Evolutionary conservation across 768 basidiomycete species (phyloP), one percentile per base, ranked within the genome.

Genomic region (Lanmaoa pseudosensibilis): DNA sequence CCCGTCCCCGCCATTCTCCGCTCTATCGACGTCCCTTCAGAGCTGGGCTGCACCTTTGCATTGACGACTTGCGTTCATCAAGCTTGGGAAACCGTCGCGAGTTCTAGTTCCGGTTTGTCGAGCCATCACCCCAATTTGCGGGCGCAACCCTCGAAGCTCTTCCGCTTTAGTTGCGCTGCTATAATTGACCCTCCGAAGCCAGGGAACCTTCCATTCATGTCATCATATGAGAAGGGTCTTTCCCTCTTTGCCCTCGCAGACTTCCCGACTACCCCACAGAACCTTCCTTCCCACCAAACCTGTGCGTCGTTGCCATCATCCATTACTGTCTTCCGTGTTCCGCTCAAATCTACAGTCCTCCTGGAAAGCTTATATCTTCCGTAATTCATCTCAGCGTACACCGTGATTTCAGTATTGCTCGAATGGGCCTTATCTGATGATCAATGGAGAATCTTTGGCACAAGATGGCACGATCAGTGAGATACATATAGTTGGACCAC

Each of bases 251-350:
- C n/a, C 44, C 32, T 21, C 27, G 10, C 27, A 11, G 39, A n/a
- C 34, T 52, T 62, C 54, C 21, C 46, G 19, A 18, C 37, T 47
- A 23, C 36, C 48, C 41, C 38, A 16, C 57, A 25, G 25, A 43
- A 49, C 30, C 39, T 67, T 65, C 55, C 19, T 46, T 65, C 52
- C 49, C 48, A 46, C 15, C 9, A n/a, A n/a, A 53, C 46, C 52
- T 30, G 50, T 51, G 23, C 30, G 32, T 50, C 54, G 59, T 40
- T 52, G 43, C 49, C 45, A 44, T 38, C 57, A 27, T 36, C 46
- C 32, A 15, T 34, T 38, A 57, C 19, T 52, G 19, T 41, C 40
- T 45, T 44, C 60, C 15, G 39, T 33, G 15, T 46, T 63, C 57
- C 55, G 32, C 52, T 47, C 54, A 16, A 51, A 54, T 15, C 34